Conservation (phyloP, 2,329 filamentous ascomycete genomes). For the Xylariaceae sp. region DNA sequence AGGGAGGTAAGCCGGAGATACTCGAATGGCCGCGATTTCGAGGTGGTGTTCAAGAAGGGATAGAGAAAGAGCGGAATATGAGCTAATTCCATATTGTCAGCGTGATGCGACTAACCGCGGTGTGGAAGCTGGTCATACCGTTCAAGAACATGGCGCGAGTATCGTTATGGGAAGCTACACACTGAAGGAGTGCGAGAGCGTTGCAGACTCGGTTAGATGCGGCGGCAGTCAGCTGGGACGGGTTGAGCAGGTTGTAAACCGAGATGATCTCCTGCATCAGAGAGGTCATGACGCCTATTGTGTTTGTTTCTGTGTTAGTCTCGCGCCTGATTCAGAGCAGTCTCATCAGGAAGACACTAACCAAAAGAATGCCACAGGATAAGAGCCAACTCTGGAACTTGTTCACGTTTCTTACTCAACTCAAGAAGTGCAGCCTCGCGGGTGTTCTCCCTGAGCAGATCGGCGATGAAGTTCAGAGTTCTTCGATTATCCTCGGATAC, state of each 20-base stretch:
- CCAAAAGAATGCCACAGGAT: slow-evolving; percentile 99
- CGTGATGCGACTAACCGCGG: neutral
- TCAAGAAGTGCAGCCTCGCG: slow-evolving; percentile 91
- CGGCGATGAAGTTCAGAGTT: slow-evolving; percentile 90
- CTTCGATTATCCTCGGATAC: slow-evolving; percentile 88
- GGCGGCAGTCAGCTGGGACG: slow-evolving; percentile 95
- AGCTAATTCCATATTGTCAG: slow-evolving; percentile 54
- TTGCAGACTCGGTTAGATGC: slow-evolving; percentile 98
- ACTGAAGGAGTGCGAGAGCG: slow-evolving; percentile 91
- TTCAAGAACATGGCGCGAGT: slow-evolving; percentile 92
- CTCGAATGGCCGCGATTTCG: slow-evolving; percentile 95
- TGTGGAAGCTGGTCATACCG: slow-evolving; percentile 55
- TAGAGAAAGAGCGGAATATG: slow-evolving; percentile 98
- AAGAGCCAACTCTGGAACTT: slow-evolving; percentile 92
- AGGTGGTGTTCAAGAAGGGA: slow-evolving; percentile 97
- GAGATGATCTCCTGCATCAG: slow-evolving; percentile 98
- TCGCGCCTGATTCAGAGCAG: neutral
- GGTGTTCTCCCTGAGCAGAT: slow-evolving; percentile 83
- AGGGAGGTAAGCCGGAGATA: slow-evolving; percentile 95
- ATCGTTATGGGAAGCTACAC: slow-evolving; percentile 96
- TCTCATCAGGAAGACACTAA: slow-evolving; percentile 48
- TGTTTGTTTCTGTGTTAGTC: slow-evolving; percentile 21
- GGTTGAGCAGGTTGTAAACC: slow-evolving; percentile 94
- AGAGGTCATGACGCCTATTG: slow-evolving; percentile 91
- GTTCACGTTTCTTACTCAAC: slow-evolving; percentile 97